phyloP scores from a whole-genome alignment of 345 rosid genomes.

The Microthlaspi erraticum region DNA sequence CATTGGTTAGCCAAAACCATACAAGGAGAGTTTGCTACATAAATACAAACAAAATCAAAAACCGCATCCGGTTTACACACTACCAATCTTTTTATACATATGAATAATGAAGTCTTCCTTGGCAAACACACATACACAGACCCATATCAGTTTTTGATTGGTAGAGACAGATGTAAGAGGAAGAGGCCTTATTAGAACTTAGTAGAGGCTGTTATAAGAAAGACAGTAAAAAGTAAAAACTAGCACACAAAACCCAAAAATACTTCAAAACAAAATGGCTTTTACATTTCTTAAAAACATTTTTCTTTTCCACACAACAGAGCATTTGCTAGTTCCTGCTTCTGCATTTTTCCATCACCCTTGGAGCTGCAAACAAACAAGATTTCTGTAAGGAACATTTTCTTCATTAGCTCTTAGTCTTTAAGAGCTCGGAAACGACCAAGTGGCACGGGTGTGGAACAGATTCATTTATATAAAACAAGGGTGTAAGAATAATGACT shows the following conservation, averaged over 20 bases:
- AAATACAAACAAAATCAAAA: not conserved
- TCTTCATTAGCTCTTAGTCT: constrained; percentile 21
- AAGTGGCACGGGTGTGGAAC: constrained; percentile 6
- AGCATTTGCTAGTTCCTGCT: constrained; percentile 45
- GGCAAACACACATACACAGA: constrained; percentile 36
- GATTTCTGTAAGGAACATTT: constrained; percentile 19
- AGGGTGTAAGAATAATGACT: constrained; percentile 22
- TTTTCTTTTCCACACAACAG: constrained; percentile 1
- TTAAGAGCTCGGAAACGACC: constrained; percentile 28
- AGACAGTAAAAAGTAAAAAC: no score
- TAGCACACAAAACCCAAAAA: constrained; percentile 33
- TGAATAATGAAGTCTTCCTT: constrained; percentile 20
- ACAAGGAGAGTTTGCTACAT: not conserved
- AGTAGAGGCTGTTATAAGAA: constrained; percentile 32
- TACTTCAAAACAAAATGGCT: constrained; percentile 40
- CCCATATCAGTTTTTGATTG: constrained; percentile 22
- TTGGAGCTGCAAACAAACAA: constrained; percentile 59
- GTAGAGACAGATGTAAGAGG: constrained; percentile 28
- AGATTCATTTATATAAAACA: constrained; percentile 15
- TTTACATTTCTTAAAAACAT: constrained; percentile 36
- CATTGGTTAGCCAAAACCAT: not conserved
- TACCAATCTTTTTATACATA: constrained; percentile 37
- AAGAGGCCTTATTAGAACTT: constrained; percentile 45
- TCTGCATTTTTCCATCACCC: constrained; percentile 70
- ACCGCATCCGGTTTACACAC: constrained; percentile 9